Conservation (phyloP, 305 asterid genomes). For the Solanum aculeatissimum region DNA sequence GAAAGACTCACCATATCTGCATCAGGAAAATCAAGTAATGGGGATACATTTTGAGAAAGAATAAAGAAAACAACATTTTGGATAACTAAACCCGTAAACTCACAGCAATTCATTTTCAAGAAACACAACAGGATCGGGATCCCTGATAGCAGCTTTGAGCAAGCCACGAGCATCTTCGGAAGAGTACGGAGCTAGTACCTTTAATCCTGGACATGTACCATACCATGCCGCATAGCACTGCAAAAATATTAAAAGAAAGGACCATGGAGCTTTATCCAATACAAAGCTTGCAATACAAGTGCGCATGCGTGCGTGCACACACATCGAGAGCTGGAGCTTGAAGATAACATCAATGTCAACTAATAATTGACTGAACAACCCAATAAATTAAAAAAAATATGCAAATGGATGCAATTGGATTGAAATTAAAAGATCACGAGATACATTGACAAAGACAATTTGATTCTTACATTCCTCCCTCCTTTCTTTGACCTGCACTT, state of each 20-base stretch:
- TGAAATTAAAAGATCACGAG: background rate
- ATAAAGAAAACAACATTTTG: background rate
- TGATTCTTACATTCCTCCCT: background rate
- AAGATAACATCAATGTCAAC: background rate
- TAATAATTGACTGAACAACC: background rate
- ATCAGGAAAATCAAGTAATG: background rate
- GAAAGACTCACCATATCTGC: conserved; percentile 89
- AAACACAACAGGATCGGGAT: conserved; percentile 94
- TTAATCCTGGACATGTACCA: conserved; percentile 78
- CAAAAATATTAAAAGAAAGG: conserved; percentile 7
- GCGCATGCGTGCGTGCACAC: background rate
- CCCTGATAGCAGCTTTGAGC: conserved; percentile 96
- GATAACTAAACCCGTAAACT: conserved; percentile 3
- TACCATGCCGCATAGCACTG: conserved; percentile 98
- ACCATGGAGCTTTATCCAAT: background rate
- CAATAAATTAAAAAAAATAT: background rate
- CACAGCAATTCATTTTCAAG: conserved; percentile 93
- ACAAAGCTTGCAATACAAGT: background rate
- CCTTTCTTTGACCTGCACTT: background rate
- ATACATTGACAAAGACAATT: background rate
- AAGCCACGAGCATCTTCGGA: conserved; percentile 97
- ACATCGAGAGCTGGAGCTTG: background rate
- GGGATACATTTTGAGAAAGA: background rate
- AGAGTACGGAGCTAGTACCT: conserved; percentile 79
- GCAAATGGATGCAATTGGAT: background rate